Conservation (phyloP, 257 asterid genomes). For the Verbascum thapsus region DNA sequence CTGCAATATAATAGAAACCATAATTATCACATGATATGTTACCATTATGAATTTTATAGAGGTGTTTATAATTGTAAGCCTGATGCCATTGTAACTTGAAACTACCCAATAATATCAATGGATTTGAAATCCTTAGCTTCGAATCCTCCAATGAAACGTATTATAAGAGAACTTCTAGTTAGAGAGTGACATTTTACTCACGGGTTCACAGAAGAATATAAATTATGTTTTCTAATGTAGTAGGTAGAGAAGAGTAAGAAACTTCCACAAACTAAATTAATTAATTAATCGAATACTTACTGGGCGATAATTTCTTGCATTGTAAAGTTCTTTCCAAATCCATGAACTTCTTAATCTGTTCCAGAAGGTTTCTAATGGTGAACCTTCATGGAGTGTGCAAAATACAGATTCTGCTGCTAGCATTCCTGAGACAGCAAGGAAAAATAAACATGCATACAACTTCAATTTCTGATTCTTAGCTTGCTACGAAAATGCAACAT, state of each 20-base stretch:
- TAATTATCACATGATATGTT: constrained; percentile 13
- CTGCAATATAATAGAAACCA: constrained; percentile 46
- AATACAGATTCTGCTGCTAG: constrained; percentile 93
- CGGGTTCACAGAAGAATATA: neutral
- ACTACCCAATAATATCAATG: no score
- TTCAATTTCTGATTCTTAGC: neutral
- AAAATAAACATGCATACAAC: constrained; percentile 16
- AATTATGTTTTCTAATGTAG: neutral
- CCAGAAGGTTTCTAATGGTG: constrained; percentile 72
- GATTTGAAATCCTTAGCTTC: no score
- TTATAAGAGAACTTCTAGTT: neutral
- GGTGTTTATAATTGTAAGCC: neutral
- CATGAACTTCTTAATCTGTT: constrained; percentile 77
- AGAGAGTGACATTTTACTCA: neutral
- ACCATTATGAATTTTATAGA: neutral
- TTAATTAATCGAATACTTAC: constrained; percentile 47
- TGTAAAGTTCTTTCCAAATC: constrained; percentile 89
- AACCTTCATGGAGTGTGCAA: constrained; percentile 53
- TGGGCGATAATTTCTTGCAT: constrained; percentile 93
- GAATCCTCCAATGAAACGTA: no score
- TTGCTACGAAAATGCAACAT: neutral
- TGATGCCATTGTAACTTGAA: no score
- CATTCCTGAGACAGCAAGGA: constrained; percentile 58
- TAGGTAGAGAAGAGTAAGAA: neutral
- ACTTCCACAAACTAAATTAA: neutral